A percentile compares a stretch with the other conserved stretches of the same genome.
These are phyloP conservation scores for Begonia peltatifolia DNA, from an alignment of 306 rosid genomes.

Conservation along the genomic window DNA sequence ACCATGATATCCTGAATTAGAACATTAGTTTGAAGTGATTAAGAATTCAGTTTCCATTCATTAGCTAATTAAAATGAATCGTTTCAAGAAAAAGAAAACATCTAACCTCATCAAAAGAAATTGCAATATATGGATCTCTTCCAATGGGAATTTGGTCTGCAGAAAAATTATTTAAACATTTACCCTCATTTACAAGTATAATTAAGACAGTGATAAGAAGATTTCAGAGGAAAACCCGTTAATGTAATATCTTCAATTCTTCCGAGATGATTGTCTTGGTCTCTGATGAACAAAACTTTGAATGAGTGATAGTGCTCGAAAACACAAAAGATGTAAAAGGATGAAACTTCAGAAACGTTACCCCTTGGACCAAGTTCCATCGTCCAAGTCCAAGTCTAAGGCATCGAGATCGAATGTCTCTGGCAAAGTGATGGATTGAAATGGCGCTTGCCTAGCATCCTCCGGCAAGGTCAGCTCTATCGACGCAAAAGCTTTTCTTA, in stretches of 20 bases:
- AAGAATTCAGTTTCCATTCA: not conserved
- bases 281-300: constrained; percentile 22
- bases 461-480: constrained; percentile 44
- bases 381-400: constrained; percentile 27
- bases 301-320: not conserved
- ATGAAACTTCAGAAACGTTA: constrained; percentile 10
- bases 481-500: constrained; percentile 36
- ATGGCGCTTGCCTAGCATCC: constrained; percentile 53
- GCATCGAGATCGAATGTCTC: constrained; percentile 58
- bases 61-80: constrained; percentile 3
- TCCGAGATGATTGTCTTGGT: constrained; percentile 29
- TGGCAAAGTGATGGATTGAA: constrained; percentile 57
- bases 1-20: constrained; percentile 32
- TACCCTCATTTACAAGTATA: constrained; percentile 3
- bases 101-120: constrained; percentile 59
- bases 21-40: too few species aligned
- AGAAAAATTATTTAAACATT: not conserved
- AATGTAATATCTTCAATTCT: constrained; percentile 65
- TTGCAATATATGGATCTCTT: constrained; percentile 28
- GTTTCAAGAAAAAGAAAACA: not conserved
- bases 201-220: not conserved
- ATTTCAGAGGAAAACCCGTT: constrained; percentile 24
- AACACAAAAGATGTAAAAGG: too few species aligned
- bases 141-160: constrained; percentile 48
- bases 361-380: constrained; percentile 20